Base-by-base conservation (phyloP, 768 basidiomycete species). In the Xerocomus potaroensis region DNA sequence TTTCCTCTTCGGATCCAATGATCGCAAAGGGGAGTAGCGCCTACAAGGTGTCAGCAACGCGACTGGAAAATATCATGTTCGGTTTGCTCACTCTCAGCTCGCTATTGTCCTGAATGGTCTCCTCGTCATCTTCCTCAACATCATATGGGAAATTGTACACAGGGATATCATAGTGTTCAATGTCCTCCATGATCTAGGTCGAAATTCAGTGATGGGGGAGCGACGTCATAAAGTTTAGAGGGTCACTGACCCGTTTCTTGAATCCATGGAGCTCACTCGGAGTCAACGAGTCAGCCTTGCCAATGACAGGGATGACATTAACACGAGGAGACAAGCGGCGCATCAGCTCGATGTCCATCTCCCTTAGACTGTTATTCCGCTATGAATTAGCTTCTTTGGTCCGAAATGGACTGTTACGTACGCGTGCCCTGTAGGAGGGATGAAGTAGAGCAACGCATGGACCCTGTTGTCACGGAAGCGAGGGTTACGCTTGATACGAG, bases 91-190 rank as follows among this genome's bases (percentile, higher is more conserved):
- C 91, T 43, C 95, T 78, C 43, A 99, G 83, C 67, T 97, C 94
- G 59, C 87, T 87, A 72, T 98, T 99, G 67, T 99, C 96, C 60
- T 87, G 84, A 49, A 99, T 91, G 4, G 96, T 99, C 61, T 98
- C 96, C 62, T 97, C 94, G 62, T 99, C 96, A 62, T 99, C 96
- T 68, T 99, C 96, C 67, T 99, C 96, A 7, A 95, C 85, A 57
- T 98, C 96, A 65, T 97, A 99, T 0, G 96, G 96, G 78, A 99
- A 99, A 73, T 98, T 98, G 77, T 98, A 98, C 32, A 98, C 87
- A 5, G 96, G 96, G 57, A 99, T 98, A 55, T 87, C 86, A 62
- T 97, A 97, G 73, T 98, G 80, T 61, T 97, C 95, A 57, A 99
- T 99, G 64, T 99, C 96, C 69, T 99, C 95, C 95, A 98, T 99